phyloP scores from a whole-genome alignment of 2,329 filamentous ascomycete genomes.

The Xylaria sp. region DNA sequence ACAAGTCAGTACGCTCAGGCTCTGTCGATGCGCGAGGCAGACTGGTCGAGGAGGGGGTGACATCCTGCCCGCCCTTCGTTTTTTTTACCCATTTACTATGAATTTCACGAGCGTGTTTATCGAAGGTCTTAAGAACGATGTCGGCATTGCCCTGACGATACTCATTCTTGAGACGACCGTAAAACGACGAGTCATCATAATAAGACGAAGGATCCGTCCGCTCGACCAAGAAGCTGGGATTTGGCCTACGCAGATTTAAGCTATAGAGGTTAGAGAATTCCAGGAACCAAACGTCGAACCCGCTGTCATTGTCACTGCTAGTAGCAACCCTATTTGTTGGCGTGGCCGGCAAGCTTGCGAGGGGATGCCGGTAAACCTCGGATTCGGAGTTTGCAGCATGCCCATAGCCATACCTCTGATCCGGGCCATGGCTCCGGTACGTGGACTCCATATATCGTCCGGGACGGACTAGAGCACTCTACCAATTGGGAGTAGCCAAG shows the following conservation, averaged over 20 bases:
- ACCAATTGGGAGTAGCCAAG: slow-evolving; percentile 17
- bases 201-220: slow-evolving; percentile 36
- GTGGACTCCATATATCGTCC: slow-evolving; percentile 25
- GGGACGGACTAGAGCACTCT: slow-evolving; percentile 1
- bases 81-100: slow-evolving; percentile 48
- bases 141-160: slow-evolving; percentile 40
- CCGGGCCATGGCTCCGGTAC: slow-evolving; percentile 21
- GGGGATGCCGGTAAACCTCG: slow-evolving; percentile 1
- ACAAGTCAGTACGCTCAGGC: slow-evolving; percentile 42
- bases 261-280: slow-evolving; percentile 47
- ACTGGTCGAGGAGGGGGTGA: slow-evolving; percentile 38
- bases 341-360: slow-evolving; percentile 18
- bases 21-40: slow-evolving; percentile 44
- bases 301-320: slow-evolving; percentile 14
- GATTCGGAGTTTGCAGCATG: slow-evolving; percentile 2
- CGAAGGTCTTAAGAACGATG: slow-evolving; percentile 38
- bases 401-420: slow-evolving; percentile 24
- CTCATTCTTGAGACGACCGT: slow-evolving; percentile 41
- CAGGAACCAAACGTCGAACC: slow-evolving; percentile 47
- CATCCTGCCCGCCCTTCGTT: slow-evolving; percentile 38
- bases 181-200: slow-evolving; percentile 43
- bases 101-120: slow-evolving; percentile 40
- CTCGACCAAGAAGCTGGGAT: slow-evolving; percentile 39
- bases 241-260: slow-evolving; percentile 43
- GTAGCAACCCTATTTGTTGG: slow-evolving; percentile 31